Evolutionary conservation across 164 flowering plant species (phyloP).

Genomic region (Magnolia changhungtana): DNA sequence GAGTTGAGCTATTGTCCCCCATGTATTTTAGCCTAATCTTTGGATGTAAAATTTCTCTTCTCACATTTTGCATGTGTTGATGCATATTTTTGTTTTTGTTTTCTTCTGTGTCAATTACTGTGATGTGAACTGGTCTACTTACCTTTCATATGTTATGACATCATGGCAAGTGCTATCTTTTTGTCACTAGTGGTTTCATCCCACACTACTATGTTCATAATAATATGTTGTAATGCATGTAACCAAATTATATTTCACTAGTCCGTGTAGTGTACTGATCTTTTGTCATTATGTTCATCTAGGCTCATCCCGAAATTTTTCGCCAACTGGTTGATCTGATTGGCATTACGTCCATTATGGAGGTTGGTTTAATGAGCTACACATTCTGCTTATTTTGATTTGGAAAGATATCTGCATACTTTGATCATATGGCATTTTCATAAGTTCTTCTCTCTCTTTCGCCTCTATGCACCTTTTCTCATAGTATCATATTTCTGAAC

Average conservation of each 20-base stretch:
- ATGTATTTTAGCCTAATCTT: not conserved
- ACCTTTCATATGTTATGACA: not conserved
- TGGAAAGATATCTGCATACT: not conserved
- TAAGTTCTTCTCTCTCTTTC: not conserved
- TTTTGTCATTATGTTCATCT: constrained; percentile 13
- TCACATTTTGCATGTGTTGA: not conserved
- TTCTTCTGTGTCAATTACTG: not conserved
- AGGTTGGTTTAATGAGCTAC: constrained; percentile 46
- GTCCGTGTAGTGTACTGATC: not conserved
- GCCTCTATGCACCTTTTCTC: not conserved
- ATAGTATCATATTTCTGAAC: not conserved
- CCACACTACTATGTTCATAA: not conserved
- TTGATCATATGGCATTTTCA: not conserved
- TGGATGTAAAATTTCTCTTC: not conserved
- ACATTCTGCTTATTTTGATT: not conserved
- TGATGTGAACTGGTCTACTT: not conserved
- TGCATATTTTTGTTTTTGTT: no score
- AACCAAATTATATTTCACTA: not conserved
- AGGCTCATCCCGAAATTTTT: constrained; percentile 80
- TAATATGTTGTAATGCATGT: not conserved
- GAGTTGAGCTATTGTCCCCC: not conserved
- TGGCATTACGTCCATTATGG: constrained; percentile 96
- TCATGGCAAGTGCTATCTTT: not conserved
- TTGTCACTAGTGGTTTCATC: not conserved
- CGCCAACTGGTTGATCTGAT: constrained; percentile 79